Base-by-base conservation (phyloP, 2,329 filamentous ascomycete genomes). In the Talaromyces sp. region DNA sequence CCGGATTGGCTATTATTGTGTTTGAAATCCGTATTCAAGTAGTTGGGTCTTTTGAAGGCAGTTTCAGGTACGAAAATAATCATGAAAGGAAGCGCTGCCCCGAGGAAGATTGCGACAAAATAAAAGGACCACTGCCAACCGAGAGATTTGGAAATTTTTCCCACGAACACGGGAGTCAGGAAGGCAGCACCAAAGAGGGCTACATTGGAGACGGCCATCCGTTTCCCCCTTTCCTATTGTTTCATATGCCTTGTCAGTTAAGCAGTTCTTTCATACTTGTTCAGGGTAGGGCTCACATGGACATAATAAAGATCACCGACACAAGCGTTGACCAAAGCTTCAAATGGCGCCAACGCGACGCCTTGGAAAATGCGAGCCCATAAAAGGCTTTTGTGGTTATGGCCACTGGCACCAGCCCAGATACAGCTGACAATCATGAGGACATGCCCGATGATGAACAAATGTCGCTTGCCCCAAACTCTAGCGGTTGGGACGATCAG, bases 251-350 rank as follows among this genome's bases (percentile, higher is more conserved):
- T 8, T n/a, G 32, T 44, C 14, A 30, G 17, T 19, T 6, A 19
- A 2, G 19, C 14, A 3, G 13, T 35, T 10, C n/a, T 5, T 16
- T 14, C 3, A 16, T 14, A 8, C 13, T 42, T 17, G 13, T 16
- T 24, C 11, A 4, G 17, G 3, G 41, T 24, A 14, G 44, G 36
- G 71, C 83, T 72, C 71, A 89, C 85, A 75, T 93, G 93, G 22
- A 97, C 91, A 71, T 87, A 94, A 73, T 93, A 97, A 47, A 97
- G 70, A 70, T 97, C 93, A 36, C 91, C 93, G 6, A 97, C 89
- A 44, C 86, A 87, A 0, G 90, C 90, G 71, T 96, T 96, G 52
- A 97, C 87, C 20, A 97, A 77, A 1, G 90, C 89, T 74, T 97
- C 93, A 61, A 94, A 97, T 0, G 93, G 92, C 8, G 91, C 91